A percentile compares a stretch with the other conserved stretches of the same genome.
phyloP scores from a whole-genome alignment of 1,284 basidiomycete genomes.

The Leccinum fuscescens region DNA sequence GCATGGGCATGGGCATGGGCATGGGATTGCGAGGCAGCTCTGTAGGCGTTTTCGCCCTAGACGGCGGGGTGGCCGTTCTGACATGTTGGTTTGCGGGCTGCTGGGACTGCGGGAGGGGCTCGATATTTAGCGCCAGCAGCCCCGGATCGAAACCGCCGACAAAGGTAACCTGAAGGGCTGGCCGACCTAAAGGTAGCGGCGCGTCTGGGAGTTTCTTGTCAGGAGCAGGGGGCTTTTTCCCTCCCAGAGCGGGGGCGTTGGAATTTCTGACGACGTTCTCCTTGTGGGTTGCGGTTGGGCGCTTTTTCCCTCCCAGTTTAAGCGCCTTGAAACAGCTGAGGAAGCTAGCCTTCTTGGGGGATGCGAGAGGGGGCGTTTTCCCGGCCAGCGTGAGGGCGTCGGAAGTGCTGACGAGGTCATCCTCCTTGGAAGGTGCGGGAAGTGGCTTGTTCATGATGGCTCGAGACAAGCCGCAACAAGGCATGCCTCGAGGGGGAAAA shows the following conservation, averaged over 20 bases:
- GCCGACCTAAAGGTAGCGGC: neutral
- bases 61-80: slow-evolving; percentile 7
- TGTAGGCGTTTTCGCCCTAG: slow-evolving; percentile 10
- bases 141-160: slow-evolving; percentile 33
- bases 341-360: neutral
- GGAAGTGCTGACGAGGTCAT: slow-evolving; percentile 40
- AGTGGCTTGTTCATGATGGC: slow-evolving; percentile 26
- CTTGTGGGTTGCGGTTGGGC: slow-evolving; percentile 12
- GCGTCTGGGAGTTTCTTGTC: slow-evolving; percentile 20
- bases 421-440: slow-evolving; percentile 17
- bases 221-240: neutral
- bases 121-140: slow-evolving; percentile 11
- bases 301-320: neutral
- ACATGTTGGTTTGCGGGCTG: neutral
- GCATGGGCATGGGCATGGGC: slow-evolving; percentile 27
- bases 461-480: slow-evolving; percentile 1
- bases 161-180: slow-evolving; percentile 16
- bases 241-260: slow-evolving; percentile 36
- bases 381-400: slow-evolving; percentile 36
- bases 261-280: slow-evolving; percentile 38
- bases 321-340: neutral
- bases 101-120: neutral
- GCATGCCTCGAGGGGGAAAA: slow-evolving; percentile 14
- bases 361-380: slow-evolving; percentile 7
- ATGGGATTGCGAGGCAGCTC: slow-evolving; percentile 22